phyloP scores from a whole-genome alignment of 164 flowering plant genomes.

The Liriodendron chinense region DNA sequence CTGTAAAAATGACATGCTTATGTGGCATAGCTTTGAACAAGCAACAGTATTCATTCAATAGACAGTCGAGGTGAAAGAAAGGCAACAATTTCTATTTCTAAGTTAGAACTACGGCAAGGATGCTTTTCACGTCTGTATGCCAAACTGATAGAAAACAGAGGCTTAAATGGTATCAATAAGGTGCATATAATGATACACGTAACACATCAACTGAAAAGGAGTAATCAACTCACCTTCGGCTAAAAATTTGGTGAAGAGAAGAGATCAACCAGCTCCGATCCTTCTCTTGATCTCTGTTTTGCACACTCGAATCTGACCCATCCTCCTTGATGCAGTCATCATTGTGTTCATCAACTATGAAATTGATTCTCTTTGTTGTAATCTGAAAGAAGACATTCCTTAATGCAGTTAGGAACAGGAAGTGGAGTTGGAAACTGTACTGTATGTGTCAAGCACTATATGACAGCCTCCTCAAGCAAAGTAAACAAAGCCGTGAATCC shows the following conservation, averaged over 20 bases:
- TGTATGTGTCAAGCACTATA: not conserved
- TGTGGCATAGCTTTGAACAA: not conserved
- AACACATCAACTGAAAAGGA: not conserved
- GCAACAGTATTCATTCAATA: not conserved
- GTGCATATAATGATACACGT: too few species aligned
- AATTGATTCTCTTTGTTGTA: slow-evolving; percentile 83
- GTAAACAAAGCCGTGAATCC: not conserved
- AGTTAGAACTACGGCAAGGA: not conserved
- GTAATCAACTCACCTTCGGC: slow-evolving; percentile 67
- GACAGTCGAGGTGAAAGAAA: too few species aligned
- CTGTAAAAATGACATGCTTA: not conserved
- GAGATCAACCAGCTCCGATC: slow-evolving; percentile 82
- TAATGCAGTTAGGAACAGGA: not conserved
- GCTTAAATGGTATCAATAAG: too few species aligned
- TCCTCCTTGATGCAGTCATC: slow-evolving; percentile 38
- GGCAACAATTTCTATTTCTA: not conserved
- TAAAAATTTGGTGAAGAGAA: slow-evolving; percentile 89
- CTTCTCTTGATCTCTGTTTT: slow-evolving; percentile 50
- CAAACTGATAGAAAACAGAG: not conserved
- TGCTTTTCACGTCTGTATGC: not conserved
- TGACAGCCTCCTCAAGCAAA: not conserved
- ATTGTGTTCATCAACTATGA: slow-evolving; percentile 59
- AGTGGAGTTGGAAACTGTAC: not conserved
- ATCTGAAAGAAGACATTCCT: slow-evolving; percentile 46
- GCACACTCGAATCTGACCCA: slow-evolving; percentile 31